Conservation (phyloP, 2,329 filamentous ascomycete species). For the Apiospora hydei region DNA sequence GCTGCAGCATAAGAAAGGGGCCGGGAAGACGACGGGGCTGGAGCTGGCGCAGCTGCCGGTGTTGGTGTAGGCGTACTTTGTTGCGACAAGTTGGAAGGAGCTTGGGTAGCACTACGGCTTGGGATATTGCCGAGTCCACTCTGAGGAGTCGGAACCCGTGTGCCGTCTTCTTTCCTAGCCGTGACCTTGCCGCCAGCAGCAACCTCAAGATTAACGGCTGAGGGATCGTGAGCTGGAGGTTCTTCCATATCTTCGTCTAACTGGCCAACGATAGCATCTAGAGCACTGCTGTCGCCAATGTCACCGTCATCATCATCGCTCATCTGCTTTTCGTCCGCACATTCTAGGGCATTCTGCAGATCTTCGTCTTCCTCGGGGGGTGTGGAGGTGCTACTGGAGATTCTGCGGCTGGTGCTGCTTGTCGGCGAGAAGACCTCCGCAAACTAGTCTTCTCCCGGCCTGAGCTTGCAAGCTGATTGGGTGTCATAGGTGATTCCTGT, state of each 20-base stretch:
- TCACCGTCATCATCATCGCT: slow-evolving; percentile 73
- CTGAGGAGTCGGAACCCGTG: slow-evolving; percentile 82
- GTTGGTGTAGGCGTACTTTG: slow-evolving; percentile 53
- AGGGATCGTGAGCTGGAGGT: slow-evolving; percentile 71
- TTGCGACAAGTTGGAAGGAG: slow-evolving; percentile 42
- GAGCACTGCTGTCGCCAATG: slow-evolving; percentile 69
- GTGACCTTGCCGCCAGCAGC: slow-evolving; percentile 87
- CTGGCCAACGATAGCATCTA: slow-evolving; percentile 91
- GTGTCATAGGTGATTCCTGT: slow-evolving; percentile 50
- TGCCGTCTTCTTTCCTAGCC: slow-evolving; percentile 90
- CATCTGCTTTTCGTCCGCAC: slow-evolving; percentile 88
- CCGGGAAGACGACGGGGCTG: slow-evolving; percentile 60
- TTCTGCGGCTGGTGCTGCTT: slow-evolving; percentile 57
- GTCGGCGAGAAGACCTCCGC: slow-evolving; percentile 70
- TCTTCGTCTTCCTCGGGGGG: slow-evolving; percentile 65
- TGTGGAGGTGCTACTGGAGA: slow-evolving; percentile 57
- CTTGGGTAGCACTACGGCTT: slow-evolving; percentile 46
- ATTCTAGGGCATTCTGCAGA: slow-evolving; percentile 79
- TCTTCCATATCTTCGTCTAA: slow-evolving; percentile 85
- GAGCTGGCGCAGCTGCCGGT: slow-evolving; percentile 43
- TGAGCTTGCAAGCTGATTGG: slow-evolving; percentile 55
- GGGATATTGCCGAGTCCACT: slow-evolving; percentile 47
- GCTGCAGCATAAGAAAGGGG: slow-evolving; percentile 86
- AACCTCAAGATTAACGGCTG: slow-evolving; percentile 90
- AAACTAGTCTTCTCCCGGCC: slow-evolving; percentile 64